Conservation (phyloP, 371 early-diverging fungal species). For the Dinochytrium kinnereticum region DNA sequence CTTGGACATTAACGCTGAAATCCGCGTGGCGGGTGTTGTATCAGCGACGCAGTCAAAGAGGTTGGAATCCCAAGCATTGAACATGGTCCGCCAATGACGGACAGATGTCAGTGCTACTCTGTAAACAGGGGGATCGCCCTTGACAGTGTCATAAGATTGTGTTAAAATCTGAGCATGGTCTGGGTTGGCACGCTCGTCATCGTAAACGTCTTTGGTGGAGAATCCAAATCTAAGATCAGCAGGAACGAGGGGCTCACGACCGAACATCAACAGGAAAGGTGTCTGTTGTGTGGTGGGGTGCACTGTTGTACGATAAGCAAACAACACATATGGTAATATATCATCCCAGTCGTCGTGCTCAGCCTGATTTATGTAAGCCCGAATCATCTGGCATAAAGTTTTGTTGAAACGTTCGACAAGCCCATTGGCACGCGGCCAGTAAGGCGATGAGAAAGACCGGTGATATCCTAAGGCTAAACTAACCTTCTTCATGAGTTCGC, state of each 20-base stretch:
- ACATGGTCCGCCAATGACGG: no score
- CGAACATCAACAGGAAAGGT: constrained; percentile 18
- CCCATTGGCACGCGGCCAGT: constrained; percentile 29
- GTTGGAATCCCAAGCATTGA: no score
- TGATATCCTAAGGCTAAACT: neutral
- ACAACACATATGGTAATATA: constrained; percentile 18
- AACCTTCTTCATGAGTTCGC: constrained; percentile 9
- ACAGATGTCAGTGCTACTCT: no score
- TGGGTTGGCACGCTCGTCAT: neutral
- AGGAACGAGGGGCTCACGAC: constrained; percentile 17
- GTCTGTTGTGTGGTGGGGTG: constrained; percentile 15
- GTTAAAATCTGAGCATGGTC: no score
- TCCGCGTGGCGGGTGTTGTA: no score
- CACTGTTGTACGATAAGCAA: constrained; percentile 13
- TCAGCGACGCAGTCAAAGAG: no score
- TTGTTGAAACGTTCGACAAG: constrained; percentile 27
- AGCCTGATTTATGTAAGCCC: constrained; percentile 19
- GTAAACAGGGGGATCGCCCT: no score
- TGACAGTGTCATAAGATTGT: no score
- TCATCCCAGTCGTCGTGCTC: constrained; percentile 22
- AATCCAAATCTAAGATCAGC: constrained; percentile 14
- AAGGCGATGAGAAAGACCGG: constrained; percentile 13
- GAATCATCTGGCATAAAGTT: constrained; percentile 10
- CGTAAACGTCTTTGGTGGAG: neutral
- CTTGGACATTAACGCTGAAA: no score